Evolutionary conservation across 2,329 filamentous ascomycete species (phyloP).

Genomic region (Cladophialophora exuberans): DNA sequence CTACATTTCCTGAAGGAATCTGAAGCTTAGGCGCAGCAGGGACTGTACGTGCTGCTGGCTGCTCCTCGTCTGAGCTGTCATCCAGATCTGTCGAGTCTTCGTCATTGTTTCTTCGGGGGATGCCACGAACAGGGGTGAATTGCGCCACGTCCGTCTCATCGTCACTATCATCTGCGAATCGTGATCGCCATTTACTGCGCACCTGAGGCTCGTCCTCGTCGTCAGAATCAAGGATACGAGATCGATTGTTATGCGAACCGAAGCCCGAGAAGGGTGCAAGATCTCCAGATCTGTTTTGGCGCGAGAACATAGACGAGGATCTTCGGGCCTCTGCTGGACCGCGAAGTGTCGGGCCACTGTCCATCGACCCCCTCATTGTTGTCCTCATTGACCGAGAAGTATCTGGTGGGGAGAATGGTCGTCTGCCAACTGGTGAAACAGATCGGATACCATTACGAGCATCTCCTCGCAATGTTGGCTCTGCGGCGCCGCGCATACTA

Average conservation of each 20-base stretch:
- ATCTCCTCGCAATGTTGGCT: constrained; percentile 48
- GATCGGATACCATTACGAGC: constrained; percentile 67
- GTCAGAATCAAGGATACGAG: constrained; percentile 63
- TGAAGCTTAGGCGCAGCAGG: constrained; percentile 29
- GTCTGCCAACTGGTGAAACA: constrained; percentile 64
- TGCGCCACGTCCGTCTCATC: constrained; percentile 61
- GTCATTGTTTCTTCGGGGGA: constrained; percentile 61
- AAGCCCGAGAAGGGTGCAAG: constrained; percentile 39
- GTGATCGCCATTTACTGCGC: constrained; percentile 53
- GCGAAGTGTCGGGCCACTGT: constrained; percentile 39
- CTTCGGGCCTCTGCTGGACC: constrained; percentile 36
- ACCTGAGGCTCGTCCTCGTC: constrained; percentile 58
- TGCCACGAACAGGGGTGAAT: constrained; percentile 61
- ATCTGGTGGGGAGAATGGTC: constrained; percentile 48
- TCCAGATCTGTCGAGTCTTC: constrained; percentile 66
- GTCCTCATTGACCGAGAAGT: constrained; percentile 49
- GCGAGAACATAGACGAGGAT: constrained; percentile 44
- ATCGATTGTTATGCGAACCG: constrained; percentile 39
- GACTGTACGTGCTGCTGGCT: constrained; percentile 29
- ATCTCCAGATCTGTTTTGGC: constrained; percentile 36
- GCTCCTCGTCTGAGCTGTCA: constrained; percentile 61
- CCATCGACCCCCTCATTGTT: constrained; percentile 53
- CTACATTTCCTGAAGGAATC: constrained; percentile 36
- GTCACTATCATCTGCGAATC: constrained; percentile 74
- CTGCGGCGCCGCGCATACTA: constrained; percentile 67